Evolutionary conservation across 768 basidiomycete genomes (phyloP), one percentile per base, ranked within the genome.

Genomic region (Suillus hirtellus): DNA sequence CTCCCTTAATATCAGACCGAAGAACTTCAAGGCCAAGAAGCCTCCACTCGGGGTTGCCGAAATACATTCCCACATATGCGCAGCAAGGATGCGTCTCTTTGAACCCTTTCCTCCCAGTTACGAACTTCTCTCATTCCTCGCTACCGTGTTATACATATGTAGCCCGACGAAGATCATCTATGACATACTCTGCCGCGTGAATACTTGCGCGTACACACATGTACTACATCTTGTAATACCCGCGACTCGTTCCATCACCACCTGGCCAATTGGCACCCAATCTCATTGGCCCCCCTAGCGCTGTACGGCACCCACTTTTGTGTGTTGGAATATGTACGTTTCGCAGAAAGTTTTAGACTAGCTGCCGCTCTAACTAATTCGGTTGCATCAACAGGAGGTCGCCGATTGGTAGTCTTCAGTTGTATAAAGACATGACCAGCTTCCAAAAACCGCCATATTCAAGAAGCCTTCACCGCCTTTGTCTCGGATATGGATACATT

Each of bases 401-500:
- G 27, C 56, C 56, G 27, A 27, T 27, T 42, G 56, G 40, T 15
- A 2, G 40, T 40, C 40, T 42, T 42, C 56, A 42, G 17, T 27
- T 8, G 24, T 58, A 58, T 58, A 58, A 58, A 58, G 40, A 27
- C 56, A 58, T 58, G 27, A 27, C 17, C 27, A 3, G 3, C 1
- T 42, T 58, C 52, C 52, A 34, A 53, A 53, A n/a, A 35, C 11
- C 52, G 52, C 31, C 56, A 58, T 58, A 58, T 58, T 53, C 38
- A 42, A 5, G 42, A 58, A 58, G 56, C 19, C 40, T 58, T 40
- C 40, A 58, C 40, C 11, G 55, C 55, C 24, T 27, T 58, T 58
- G 27, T 31, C 56, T 58, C 56, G 27, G 40, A 58, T 58, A 58
- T 58, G 56, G 56, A 27, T 42, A 58, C 24, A 58, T 58, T 58